Conservation (phyloP, 2,329 filamentous ascomycete genomes). For the Pestalotiopsis fici region DNA sequence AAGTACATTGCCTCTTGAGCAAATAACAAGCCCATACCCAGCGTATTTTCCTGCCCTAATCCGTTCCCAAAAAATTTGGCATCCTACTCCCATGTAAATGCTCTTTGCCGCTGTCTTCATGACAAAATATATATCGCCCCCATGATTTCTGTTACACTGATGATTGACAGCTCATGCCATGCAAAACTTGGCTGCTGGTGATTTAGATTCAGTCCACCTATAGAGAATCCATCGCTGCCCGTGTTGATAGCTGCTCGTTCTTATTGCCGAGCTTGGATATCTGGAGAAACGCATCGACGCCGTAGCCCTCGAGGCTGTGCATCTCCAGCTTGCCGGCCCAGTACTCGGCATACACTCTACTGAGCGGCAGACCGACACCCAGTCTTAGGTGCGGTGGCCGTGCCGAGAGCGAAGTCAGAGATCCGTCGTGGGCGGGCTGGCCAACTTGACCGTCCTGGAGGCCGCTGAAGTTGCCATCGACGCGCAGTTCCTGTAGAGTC, state of each 20-base stretch:
- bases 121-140: not conserved
- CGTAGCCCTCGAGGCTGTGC: conserved; percentile 93
- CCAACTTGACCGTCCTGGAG: conserved; percentile 19
- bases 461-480: conserved; percentile 34
- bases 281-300: conserved; percentile 92
- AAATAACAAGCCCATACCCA: not conserved
- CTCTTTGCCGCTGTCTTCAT: not conserved
- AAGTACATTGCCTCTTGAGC: not conserved
- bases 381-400: conserved; percentile 84
- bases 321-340: conserved; percentile 93
- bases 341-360: conserved; percentile 93
- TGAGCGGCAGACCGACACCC: conserved; percentile 92
- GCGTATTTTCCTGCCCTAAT: not conserved
- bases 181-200: not conserved
- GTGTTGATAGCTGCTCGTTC: conserved; percentile 86
- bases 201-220: conserved; percentile 31
- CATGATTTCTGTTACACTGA: not conserved
- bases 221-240: conserved; percentile 77
- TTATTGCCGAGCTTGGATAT: conserved; percentile 97
- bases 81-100: conserved; percentile 1
- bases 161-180: not conserved
- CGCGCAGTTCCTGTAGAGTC: conserved; percentile 83
- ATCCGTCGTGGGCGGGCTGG: conserved; percentile 49
- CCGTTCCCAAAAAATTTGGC: not conserved
- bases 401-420: conserved; percentile 77